Evolutionary conservation across 1,284 basidiomycete genomes (phyloP).

Genomic region (Marasmius tenuissimus): DNA sequence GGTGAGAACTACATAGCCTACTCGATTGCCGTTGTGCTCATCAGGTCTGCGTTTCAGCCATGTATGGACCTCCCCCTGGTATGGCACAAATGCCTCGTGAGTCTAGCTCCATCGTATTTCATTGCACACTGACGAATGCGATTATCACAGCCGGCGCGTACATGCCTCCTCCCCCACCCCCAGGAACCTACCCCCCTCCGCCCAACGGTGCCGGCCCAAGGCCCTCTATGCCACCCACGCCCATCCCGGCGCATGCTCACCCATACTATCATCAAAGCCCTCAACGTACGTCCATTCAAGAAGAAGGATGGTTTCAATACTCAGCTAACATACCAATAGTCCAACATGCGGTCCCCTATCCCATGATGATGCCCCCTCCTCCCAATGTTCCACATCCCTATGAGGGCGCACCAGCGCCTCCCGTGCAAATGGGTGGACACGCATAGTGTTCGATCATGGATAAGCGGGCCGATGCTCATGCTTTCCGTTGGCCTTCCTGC

Average conservation of each 20-base stretch:
- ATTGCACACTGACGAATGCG: background rate
- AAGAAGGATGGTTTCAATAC: conserved; percentile 25
- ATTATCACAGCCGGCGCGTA: conserved; percentile 52
- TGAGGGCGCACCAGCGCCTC: conserved; percentile 67
- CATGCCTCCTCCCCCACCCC: conserved; percentile 28
- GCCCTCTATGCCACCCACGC: conserved; percentile 83
- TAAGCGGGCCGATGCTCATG: background rate
- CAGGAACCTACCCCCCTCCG: conserved; percentile 68
- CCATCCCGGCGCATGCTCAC: conserved; percentile 79
- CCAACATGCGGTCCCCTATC: conserved; percentile 79
- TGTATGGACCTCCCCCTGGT: conserved; percentile 67
- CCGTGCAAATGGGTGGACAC: conserved; percentile 74
- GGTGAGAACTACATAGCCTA: conserved; percentile 38
- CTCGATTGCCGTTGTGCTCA: conserved; percentile 2
- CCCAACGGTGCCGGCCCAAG: conserved; percentile 73
- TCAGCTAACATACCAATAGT: conserved; percentile 46
- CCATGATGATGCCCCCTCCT: conserved; percentile 84
- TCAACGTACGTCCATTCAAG: conserved; percentile 57
- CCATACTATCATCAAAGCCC: conserved; percentile 85
- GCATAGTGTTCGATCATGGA: conserved; percentile 34
- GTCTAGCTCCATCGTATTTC: conserved; percentile 26
- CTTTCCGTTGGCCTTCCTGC: background rate
- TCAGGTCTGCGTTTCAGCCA: conserved; percentile 44
- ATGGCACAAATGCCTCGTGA: conserved; percentile 84
- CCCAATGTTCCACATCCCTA: conserved; percentile 67